These are phyloP conservation scores for Clonostachys sp. DNA, from an alignment of 2,329 filamentous ascomycete genomes.

Conservation along the genomic window DNA sequence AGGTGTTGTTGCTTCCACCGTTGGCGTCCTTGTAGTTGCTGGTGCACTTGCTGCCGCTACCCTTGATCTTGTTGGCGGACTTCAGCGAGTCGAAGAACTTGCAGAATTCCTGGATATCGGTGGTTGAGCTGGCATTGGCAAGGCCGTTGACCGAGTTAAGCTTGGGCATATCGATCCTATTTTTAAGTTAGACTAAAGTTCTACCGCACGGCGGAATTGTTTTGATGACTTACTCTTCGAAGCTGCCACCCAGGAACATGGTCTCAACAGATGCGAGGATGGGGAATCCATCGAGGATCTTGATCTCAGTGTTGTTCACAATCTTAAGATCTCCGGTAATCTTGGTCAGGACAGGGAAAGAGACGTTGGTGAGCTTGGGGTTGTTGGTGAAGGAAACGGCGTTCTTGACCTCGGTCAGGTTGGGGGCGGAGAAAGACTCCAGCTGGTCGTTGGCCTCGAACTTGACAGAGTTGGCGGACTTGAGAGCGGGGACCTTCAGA, in stretches of 20 bases:
- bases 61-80: slow-evolving; percentile 32
- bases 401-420: slow-evolving; percentile 62
- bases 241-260: slow-evolving; percentile 80
- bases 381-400: slow-evolving; percentile 60
- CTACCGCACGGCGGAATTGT: neutral
- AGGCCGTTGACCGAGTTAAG: slow-evolving; percentile 67
- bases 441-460: slow-evolving; percentile 76
- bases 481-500: slow-evolving; percentile 69
- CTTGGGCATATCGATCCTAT: slow-evolving; percentile 66
- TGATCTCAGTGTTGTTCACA: slow-evolving; percentile 81
- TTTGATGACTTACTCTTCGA: slow-evolving; percentile 61
- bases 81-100: slow-evolving; percentile 41
- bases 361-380: slow-evolving; percentile 64
- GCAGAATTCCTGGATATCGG: slow-evolving; percentile 52
- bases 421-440: slow-evolving; percentile 55
- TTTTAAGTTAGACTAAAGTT: neutral
- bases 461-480: slow-evolving; percentile 69
- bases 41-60: slow-evolving; percentile 40
- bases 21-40: slow-evolving; percentile 43
- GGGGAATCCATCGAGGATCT: slow-evolving; percentile 61
- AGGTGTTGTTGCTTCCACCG: slow-evolving; percentile 16
- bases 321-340: slow-evolving; percentile 79
- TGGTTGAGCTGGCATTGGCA: slow-evolving; percentile 65
- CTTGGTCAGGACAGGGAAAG: slow-evolving; percentile 61
- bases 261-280: slow-evolving; percentile 71